Base-by-base conservation (phyloP, 345 rosid species). In the Syzygium grande region DNA sequence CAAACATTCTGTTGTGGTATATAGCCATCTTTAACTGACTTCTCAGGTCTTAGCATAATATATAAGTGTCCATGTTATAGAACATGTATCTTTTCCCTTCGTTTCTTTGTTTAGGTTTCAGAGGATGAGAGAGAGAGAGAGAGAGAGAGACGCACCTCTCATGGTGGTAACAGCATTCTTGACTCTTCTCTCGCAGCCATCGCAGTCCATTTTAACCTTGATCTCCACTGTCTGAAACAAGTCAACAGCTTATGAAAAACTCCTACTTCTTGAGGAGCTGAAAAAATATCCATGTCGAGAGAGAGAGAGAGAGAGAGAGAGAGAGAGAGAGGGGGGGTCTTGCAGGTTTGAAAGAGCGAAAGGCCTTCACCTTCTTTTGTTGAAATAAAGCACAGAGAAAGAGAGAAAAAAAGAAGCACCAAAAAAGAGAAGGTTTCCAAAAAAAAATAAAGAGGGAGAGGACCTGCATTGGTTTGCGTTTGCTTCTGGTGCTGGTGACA, bases 181-280 rank as follows among this genome's bases (percentile, higher is more conserved):
- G 3, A 97, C 98, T 91, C 96, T 92, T 90, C 99, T 95, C 91
- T 97, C 99, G 77, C 99, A 96, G 87, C 99, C 99, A 91, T 96
- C 99, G 84, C 99, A 96, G 92, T 97, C 99, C 99, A 97, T 97
- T 89, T 96, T 97, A 58, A 97, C 99, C 91, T 94, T 97, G 92
- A 97, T 97, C 91, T 97, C 99, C 79, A 97, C 98, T 27, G 98
- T 97, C 98, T 97, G 93, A 86, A 87, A 52, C 25, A 46, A 85
- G 89, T 83, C 84, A 85, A 51, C 84, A 21, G 52, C 51, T 56
- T 30, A 58, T 34, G 80, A 73, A 73, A 34, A 73, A 21, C 49
- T 73, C 80, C 46, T 73, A 68, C 46, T 34, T 68, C 46, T 68
- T 19, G 25, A 22, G 80, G 25, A 68, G 46, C 80, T 34, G 80